phyloP scores from a whole-genome alignment of 192 early-diverging fungal genomes.

The Dispira parvispora region DNA sequence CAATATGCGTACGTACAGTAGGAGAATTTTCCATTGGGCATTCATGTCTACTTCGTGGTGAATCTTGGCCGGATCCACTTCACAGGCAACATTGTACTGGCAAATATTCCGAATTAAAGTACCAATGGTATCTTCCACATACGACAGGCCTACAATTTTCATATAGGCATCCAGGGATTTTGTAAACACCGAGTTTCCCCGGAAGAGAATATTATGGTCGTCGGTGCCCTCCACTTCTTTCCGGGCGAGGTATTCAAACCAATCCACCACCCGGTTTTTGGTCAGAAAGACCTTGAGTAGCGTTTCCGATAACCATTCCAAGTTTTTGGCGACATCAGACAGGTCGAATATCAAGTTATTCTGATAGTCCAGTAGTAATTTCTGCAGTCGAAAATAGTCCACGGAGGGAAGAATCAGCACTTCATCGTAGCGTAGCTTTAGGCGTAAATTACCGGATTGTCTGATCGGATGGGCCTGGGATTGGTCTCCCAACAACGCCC shows the following conservation, averaged over 20 bases:
- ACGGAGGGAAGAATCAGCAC: constrained; percentile 17
- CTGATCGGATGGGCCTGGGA: not conserved
- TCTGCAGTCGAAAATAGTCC: constrained; percentile 14
- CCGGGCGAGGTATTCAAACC: constrained; percentile 20
- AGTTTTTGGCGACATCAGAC: constrained; percentile 15
- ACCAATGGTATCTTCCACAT: constrained; percentile 44
- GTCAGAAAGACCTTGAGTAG: constrained; percentile 21
- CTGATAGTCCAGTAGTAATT: constrained; percentile 16
- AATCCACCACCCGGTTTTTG: constrained; percentile 12
- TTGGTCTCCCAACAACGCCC: not conserved
- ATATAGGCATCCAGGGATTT: constrained; percentile 52
- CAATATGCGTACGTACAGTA: constrained; percentile 24
- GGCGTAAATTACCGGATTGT: constrained; percentile 16
- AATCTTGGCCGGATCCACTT: constrained; percentile 38
- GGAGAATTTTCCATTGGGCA: constrained; percentile 30
- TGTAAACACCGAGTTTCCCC: constrained; percentile 46
- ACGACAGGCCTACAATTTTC: constrained; percentile 42
- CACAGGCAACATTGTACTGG: constrained; percentile 31
- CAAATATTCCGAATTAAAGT: constrained; percentile 38
- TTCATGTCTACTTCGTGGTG: constrained; percentile 14
- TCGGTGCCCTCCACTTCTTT: constrained; percentile 20
- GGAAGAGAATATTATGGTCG: constrained; percentile 27
- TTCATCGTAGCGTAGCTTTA: constrained; percentile 26
- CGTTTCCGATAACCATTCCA: constrained; percentile 29
- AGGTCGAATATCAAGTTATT: constrained; percentile 21